Conservation (phyloP, 2,329 filamentous ascomycete genomes). For the Metarhizium rileyi region DNA sequence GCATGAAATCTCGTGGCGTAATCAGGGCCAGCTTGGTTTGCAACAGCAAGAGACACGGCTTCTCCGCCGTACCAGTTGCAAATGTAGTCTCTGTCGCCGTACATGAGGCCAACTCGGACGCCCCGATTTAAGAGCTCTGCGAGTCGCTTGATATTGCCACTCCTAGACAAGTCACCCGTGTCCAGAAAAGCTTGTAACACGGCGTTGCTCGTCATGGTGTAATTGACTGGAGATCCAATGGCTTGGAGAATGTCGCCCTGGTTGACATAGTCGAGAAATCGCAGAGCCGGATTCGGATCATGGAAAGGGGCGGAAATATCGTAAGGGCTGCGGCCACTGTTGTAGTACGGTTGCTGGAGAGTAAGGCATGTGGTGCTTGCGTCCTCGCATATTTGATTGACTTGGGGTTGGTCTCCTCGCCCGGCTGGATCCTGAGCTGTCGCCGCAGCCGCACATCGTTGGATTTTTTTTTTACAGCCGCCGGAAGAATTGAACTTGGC, state of each 20-base stretch:
- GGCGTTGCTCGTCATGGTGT: conserved; percentile 36
- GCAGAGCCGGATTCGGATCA: conserved; percentile 54
- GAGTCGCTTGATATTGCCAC: conserved; percentile 48
- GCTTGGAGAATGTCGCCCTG: conserved; percentile 44
- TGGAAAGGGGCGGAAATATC: conserved; percentile 46
- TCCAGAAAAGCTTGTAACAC: conserved; percentile 37
- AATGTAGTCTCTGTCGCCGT: conserved; percentile 55
- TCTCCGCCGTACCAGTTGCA: conserved; percentile 68
- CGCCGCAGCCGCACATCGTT: conserved; percentile 38
- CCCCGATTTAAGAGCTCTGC: conserved; percentile 51
- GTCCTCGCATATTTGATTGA: conserved; percentile 40
- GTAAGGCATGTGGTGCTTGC: conserved; percentile 35
- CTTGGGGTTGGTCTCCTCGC: conserved; percentile 27
- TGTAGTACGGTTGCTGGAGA: conserved; percentile 47
- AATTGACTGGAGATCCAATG: conserved; percentile 54
- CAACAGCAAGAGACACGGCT: conserved; percentile 55
- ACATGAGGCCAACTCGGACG: conserved; percentile 62
- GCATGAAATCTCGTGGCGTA: conserved; percentile 47
- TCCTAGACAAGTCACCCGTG: conserved; percentile 54
- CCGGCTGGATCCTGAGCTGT: conserved; percentile 28
- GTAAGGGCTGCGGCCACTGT: conserved; percentile 46
- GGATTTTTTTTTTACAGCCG: conserved; percentile 46
- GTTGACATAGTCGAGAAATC: conserved; percentile 57
- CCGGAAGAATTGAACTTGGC: conserved; percentile 18
- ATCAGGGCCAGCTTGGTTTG: conserved; percentile 33